Conservation (phyloP, 2,329 filamentous ascomycete genomes). For the Neonectria neomacrospora region DNA sequence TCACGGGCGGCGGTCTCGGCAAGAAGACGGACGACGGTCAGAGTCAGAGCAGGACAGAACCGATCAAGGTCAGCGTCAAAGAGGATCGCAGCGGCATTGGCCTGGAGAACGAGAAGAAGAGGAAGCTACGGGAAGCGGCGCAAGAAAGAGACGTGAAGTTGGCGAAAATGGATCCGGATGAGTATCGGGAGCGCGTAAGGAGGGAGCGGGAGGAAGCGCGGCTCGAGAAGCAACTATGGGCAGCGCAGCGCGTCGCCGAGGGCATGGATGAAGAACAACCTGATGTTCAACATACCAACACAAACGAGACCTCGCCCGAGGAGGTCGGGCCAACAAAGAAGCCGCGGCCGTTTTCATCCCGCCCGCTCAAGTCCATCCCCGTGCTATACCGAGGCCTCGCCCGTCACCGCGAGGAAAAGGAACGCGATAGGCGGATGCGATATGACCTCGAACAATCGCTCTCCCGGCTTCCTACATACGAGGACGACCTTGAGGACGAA, state of each 20-base stretch:
- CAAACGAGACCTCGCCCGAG: slow-evolving; percentile 35
- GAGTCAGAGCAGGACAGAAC: slow-evolving; percentile 65
- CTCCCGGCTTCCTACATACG: slow-evolving; percentile 72
- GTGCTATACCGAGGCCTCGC: slow-evolving; percentile 84
- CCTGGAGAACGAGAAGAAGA: slow-evolving; percentile 83
- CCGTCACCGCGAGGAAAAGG: slow-evolving; percentile 74
- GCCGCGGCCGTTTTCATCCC: slow-evolving; percentile 52
- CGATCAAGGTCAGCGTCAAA: slow-evolving; percentile 80
- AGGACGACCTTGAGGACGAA: slow-evolving; percentile 75
- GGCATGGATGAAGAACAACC: slow-evolving; percentile 71
- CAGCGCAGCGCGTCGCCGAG: slow-evolving; percentile 86
- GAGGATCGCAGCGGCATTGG: slow-evolving; percentile 87
- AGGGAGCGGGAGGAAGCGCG: slow-evolving; percentile 75
- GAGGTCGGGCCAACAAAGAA: slow-evolving; percentile 42
- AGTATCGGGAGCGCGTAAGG: slow-evolving; percentile 78
- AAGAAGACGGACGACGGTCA: slow-evolving; percentile 59
- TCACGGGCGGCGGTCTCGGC: slow-evolving; percentile 81
- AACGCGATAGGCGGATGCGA: slow-evolving; percentile 73
- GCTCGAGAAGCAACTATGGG: slow-evolving; percentile 75
- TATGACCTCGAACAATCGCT: slow-evolving; percentile 74
- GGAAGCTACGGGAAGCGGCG: slow-evolving; percentile 74
- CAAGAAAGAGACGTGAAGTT: slow-evolving; percentile 67
- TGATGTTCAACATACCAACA: slow-evolving; percentile 7
- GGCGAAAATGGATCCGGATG: slow-evolving; percentile 71
- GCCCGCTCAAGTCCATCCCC: slow-evolving; percentile 74